Conservation (phyloP, 2,329 filamentous ascomycete species). For the Microcera coccophila region DNA sequence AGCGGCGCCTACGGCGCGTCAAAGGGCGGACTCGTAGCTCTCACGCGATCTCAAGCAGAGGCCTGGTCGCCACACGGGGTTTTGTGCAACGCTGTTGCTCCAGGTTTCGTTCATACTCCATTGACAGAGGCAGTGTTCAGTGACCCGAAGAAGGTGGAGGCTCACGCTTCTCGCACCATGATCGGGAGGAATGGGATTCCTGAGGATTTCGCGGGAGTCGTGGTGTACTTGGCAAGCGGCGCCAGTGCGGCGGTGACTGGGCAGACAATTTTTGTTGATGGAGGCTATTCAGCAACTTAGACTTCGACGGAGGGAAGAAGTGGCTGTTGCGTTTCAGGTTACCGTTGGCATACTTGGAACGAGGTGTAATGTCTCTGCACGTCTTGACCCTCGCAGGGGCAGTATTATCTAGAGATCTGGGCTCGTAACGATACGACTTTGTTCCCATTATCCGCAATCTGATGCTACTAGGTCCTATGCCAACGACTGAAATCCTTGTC, state of each 20-base stretch:
- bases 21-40: constrained; percentile 29
- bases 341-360: no score
- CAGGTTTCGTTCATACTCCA: constrained; percentile 29
- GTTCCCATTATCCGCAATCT: no score
- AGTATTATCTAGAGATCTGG: no score
- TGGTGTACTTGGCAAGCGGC: constrained; percentile 28
- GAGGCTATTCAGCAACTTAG: constrained; percentile 32
- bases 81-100: constrained; percentile 33
- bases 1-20: constrained; percentile 33
- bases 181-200: constrained; percentile 30
- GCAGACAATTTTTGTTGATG: constrained; percentile 34
- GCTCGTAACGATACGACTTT: no score
- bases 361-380: no score
- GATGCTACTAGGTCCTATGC: no score
- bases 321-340: no score
- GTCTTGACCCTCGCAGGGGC: no score
- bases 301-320: not conserved
- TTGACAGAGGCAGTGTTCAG: constrained; percentile 21
- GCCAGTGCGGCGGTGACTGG: constrained; percentile 32
- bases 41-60: constrained; percentile 34
- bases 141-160: constrained; percentile 17
- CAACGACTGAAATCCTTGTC: no score
- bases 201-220: constrained; percentile 31
- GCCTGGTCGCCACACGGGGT: constrained; percentile 34
- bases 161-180: constrained; percentile 29